Evolutionary conservation across 1,139 yeast species (phyloP).

Genomic region (Pichia sp.): DNA sequence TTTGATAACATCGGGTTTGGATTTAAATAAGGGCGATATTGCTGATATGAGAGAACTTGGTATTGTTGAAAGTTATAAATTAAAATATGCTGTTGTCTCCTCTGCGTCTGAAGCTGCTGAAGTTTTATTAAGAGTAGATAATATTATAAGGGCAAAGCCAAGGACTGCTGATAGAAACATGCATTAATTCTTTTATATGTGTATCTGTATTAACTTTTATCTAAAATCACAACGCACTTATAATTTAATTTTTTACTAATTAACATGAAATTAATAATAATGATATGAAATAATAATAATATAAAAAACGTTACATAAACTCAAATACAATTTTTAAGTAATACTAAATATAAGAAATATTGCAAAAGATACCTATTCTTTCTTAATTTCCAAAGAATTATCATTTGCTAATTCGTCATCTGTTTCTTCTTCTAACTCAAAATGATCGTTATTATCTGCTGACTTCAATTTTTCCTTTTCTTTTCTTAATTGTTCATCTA

Average conservation of each 20-base stretch:
- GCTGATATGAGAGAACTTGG: constrained; percentile 96
- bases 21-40: constrained; percentile 72
- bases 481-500: constrained; percentile 21
- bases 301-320: too few species aligned
- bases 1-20: constrained; percentile 84
- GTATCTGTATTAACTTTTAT: neutral
- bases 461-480: constrained; percentile 19
- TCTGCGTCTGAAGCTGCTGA: constrained; percentile 98
- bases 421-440: constrained; percentile 27
- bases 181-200: constrained; percentile 5
- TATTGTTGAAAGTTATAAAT: constrained; percentile 83
- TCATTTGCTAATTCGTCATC: constrained; percentile 16
- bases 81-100: constrained; percentile 91
- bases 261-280: too few species aligned
- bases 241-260: too few species aligned
- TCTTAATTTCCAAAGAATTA: neutral
- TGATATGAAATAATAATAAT: too few species aligned
- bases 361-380: neutral
- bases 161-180: constrained; percentile 85
- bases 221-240: too few species aligned
- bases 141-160: constrained; percentile 94
- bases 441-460: constrained; percentile 19
- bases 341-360: too few species aligned
- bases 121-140: constrained; percentile 88
- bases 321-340: too few species aligned